Evolutionary conservation across 306 rosid genomes (phyloP), one percentile per base, ranked within the genome.

Genomic region (Trifolium pratense): DNA sequence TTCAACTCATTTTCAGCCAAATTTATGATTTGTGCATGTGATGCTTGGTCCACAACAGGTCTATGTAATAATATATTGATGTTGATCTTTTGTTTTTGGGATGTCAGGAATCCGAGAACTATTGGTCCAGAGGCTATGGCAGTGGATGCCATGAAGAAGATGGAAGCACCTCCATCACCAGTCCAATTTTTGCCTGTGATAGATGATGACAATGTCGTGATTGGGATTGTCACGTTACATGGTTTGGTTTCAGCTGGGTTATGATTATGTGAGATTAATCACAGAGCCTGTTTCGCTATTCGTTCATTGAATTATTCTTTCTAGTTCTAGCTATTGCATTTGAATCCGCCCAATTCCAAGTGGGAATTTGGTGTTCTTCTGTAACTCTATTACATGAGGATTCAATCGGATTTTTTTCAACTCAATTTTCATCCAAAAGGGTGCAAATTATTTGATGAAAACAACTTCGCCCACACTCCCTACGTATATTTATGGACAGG

Each of bases 151-250:
- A 95, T 90, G 99, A 86, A 92, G 86, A 95, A 87, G 86, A 95
- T 95, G 97, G 99, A 95, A 83, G 97, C 97, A 11, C 91, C 99
- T 7, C 97, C 99, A 45, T 95, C 97, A 40, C 89, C 97, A 8
- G 99, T 95, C 17, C 99, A 91, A 69, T 95, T 95, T 83, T 88
- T 95, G 87, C 97, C 99, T 1, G 99, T 95, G 25, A 75, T 90
- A 64, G 82, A 85, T 75, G 82, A 82, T 53, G 78, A 86, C 64
- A 89, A 70, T 71, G 39, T 67, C 15, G 48, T 95, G 87, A 92
- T 95, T 70, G 99, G 97, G 78, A 92, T 95, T 70, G 93, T 95
- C 78, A 95, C 97, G n/a, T 75, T 91, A 86, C 99, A 95, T 76
- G 97, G 90, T 62, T 79, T 95, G 86, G 99, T 95, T 75, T 95